Percentiles rank a stretch among this genome's conserved stretches.
phyloP scores from a whole-genome alignment of 2,329 filamentous ascomycete species.

The Colletotrichum aenigma region DNA sequence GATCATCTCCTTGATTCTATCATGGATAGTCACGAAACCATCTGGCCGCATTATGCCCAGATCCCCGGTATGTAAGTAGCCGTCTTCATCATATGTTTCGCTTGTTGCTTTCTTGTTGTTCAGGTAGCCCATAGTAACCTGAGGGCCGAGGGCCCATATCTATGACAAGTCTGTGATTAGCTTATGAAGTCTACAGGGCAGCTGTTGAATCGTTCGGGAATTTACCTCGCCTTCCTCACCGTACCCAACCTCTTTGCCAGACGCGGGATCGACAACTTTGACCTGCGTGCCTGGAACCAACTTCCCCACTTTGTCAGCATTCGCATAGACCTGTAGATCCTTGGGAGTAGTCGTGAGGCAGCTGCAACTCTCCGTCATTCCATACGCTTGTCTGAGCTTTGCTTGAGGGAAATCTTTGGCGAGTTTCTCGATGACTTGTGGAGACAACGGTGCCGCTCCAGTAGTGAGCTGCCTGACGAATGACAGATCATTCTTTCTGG shows the following conservation, averaged over 20 bases:
- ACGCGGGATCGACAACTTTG: constrained; percentile 58
- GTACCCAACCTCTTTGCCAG: constrained; percentile 56
- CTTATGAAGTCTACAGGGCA: too few species aligned
- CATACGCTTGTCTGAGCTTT: constrained; percentile 70
- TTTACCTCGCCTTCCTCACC: constrained; percentile 51
- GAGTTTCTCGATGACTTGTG: constrained; percentile 61
- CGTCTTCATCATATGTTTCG: constrained; percentile 58
- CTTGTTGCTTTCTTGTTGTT: constrained; percentile 44
- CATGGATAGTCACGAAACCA: constrained; percentile 61
- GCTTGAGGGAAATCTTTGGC: constrained; percentile 61
- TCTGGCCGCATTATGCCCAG: constrained; percentile 59
- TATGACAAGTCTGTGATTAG: not conserved
- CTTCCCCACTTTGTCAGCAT: constrained; percentile 59
- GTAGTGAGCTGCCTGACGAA: constrained; percentile 61
- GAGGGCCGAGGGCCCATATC: constrained; percentile 50
- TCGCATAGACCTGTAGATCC: constrained; percentile 58
- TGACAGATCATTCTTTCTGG: constrained; percentile 57
- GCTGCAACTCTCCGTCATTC: constrained; percentile 70
- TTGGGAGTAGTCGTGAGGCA: constrained; percentile 68
- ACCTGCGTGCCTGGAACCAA: constrained; percentile 64
- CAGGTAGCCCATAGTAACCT: constrained; percentile 55
- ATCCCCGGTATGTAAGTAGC: constrained; percentile 64
- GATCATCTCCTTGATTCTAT: constrained; percentile 72
- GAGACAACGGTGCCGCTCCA: constrained; percentile 62
- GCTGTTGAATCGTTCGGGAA: not conserved